These are phyloP conservation scores for Eucommia ulmoides DNA, from an alignment of 257 asterid genomes.

Conservation along the genomic window DNA sequence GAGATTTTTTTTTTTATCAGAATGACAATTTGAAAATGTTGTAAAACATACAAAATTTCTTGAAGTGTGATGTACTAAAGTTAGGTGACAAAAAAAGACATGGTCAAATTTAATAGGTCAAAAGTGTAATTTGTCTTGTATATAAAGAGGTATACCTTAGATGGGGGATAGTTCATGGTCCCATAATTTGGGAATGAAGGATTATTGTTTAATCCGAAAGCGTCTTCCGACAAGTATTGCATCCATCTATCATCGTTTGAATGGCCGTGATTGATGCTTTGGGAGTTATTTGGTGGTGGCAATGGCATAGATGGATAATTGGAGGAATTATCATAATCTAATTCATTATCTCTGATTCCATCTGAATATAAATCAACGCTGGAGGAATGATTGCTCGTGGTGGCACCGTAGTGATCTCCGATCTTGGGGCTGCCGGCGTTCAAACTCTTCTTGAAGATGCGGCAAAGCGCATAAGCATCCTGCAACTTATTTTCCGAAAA, in stretches of 20 bases:
- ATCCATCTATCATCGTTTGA: conserved; percentile 46
- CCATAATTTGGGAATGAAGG: conserved; percentile 29
- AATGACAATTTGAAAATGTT: too few species aligned
- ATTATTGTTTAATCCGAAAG: conserved; percentile 29
- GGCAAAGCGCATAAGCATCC: conserved; percentile 97
- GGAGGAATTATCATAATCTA: conserved; percentile 35
- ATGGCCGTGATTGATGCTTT: conserved; percentile 21
- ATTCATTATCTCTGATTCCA: conserved; percentile 32
- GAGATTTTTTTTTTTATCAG: too few species aligned
- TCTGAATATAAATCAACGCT: conserved; percentile 42
- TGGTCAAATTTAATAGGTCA: too few species aligned
- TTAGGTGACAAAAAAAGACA: too few species aligned
- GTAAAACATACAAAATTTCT: too few species aligned
- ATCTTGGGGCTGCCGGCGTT: conserved; percentile 53
- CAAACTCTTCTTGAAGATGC: conserved; percentile 88
- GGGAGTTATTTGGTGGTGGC: conserved; percentile 24
- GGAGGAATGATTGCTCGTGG: conserved; percentile 46
- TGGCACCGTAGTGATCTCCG: conserved; percentile 39
- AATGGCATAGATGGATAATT: conserved; percentile 11
- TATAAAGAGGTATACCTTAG: too few species aligned
- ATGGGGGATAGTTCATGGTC: conserved; percentile 43
- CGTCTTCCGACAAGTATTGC: conserved; percentile 77
- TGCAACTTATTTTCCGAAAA: conserved; percentile 8
- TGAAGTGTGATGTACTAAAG: too few species aligned
- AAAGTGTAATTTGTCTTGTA: too few species aligned